Percentiles rank a stretch among this genome's conserved stretches.
Evolutionary conservation across 2,329 filamentous ascomycete genomes (phyloP).

Genomic region (Cercospora sesami): DNA sequence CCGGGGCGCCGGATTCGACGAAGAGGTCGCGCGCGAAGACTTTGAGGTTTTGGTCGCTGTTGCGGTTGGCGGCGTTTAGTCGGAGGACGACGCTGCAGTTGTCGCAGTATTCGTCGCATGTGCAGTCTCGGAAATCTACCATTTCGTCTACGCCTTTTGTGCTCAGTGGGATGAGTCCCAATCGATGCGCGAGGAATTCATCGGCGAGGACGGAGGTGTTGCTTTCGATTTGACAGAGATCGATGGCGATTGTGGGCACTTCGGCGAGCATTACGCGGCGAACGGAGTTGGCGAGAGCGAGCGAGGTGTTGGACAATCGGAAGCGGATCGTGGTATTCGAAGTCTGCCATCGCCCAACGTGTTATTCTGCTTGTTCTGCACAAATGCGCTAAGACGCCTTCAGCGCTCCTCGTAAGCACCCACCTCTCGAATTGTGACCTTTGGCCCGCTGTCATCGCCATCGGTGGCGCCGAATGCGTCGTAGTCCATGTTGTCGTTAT

Average conservation of each 20-base stretch:
- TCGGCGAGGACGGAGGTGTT: slow-evolving; percentile 97
- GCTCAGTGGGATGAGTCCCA: slow-evolving; percentile 85
- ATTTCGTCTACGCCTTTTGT: slow-evolving; percentile 80
- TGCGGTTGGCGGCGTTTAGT: slow-evolving; percentile 70
- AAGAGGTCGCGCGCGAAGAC: slow-evolving; percentile 90
- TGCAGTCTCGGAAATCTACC: slow-evolving; percentile 88
- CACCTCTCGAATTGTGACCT: slow-evolving; percentile 51
- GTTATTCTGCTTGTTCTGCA: slow-evolving; percentile 12
- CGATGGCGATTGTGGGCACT: slow-evolving; percentile 90
- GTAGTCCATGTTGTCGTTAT: slow-evolving; percentile 24
- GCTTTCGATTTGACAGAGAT: slow-evolving; percentile 85
- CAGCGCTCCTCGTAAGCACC: slow-evolving; percentile 6
- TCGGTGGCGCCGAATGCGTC: slow-evolving; percentile 27
- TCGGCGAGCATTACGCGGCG: slow-evolving; percentile 90
- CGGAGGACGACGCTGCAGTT: slow-evolving; percentile 83
- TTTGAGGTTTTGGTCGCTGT: slow-evolving; percentile 82
- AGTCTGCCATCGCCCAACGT: slow-evolving; percentile 48
- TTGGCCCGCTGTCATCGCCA: slow-evolving; percentile 29
- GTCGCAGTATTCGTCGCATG: slow-evolving; percentile 94
- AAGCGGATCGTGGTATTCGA: slow-evolving; percentile 83
- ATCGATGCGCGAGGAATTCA: slow-evolving; percentile 89
- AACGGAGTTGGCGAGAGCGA: slow-evolving; percentile 88
- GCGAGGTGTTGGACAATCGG: slow-evolving; percentile 82
- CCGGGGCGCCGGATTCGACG: slow-evolving; percentile 55
- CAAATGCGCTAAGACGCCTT: not conserved